These are phyloP conservation scores for Trichocladium antarcticum DNA, from an alignment of 495 filamentous ascomycete species.

Conservation along the genomic window DNA sequence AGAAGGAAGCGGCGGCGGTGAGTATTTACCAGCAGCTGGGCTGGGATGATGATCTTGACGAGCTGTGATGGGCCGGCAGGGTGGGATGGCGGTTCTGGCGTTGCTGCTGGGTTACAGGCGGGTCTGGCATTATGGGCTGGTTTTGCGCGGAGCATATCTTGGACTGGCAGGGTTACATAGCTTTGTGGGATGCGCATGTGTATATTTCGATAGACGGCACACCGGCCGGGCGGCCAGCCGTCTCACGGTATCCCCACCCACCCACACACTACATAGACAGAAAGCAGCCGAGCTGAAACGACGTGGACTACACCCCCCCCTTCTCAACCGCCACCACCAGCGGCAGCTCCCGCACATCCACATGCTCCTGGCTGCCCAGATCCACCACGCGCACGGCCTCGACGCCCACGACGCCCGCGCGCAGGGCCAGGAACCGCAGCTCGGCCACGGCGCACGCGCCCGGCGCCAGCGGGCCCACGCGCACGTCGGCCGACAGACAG, in stretches of 20 bases:
- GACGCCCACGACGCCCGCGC: slow-evolving; percentile 60
- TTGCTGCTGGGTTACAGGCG: background rate
- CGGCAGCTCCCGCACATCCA: slow-evolving; percentile 73
- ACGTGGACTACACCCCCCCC: background rate
- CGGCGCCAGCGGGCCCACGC: slow-evolving; percentile 66
- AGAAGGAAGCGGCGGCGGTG: slow-evolving; percentile 11
- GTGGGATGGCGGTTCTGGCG: background rate
- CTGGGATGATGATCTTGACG: slow-evolving; percentile 50
- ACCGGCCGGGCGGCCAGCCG: slow-evolving; percentile 1
- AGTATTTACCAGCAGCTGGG: slow-evolving; percentile 61
- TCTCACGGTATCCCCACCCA: too few species aligned
- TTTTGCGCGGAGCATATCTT: too few species aligned
- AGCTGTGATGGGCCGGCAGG: slow-evolving; percentile 9
- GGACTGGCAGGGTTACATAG: too few species aligned
- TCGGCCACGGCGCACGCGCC: slow-evolving; percentile 72
- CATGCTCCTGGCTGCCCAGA: slow-evolving; percentile 64
- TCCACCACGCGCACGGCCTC: slow-evolving; percentile 79
- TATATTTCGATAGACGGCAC: background rate
- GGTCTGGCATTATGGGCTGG: too few species aligned
- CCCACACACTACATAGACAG: too few species aligned
- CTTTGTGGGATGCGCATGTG: too few species aligned
- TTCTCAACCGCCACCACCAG: slow-evolving; percentile 50
- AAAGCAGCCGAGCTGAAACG: too few species aligned
- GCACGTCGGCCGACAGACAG: slow-evolving; percentile 71
- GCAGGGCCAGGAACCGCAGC: slow-evolving; percentile 67